phyloP scores from a whole-genome alignment of 352 stramenopile species.

The Pythium dissotocum region DNA sequence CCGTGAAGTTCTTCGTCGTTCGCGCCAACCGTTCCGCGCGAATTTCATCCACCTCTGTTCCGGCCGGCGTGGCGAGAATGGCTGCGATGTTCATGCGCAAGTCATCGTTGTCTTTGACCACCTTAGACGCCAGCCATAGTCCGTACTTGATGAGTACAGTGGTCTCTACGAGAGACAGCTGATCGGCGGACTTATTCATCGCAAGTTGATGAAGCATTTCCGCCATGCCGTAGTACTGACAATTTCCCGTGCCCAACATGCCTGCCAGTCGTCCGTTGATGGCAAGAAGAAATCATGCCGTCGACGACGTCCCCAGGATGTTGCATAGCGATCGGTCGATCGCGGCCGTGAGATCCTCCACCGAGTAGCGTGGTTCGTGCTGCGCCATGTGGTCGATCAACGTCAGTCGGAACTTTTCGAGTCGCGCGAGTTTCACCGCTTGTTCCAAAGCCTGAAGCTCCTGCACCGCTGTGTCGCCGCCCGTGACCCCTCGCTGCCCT shows the following conservation, averaged over 20 bases:
- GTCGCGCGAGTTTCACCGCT: background rate
- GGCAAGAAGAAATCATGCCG: background rate
- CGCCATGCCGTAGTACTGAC: slow-evolving; percentile 5
- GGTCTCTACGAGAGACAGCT: background rate
- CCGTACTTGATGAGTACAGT: background rate
- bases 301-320: background rate
- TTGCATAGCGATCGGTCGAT: background rate
- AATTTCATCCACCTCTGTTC: background rate
- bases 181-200: background rate
- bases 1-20: background rate
- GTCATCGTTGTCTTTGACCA: background rate
- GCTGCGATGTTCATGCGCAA: background rate
- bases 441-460: background rate
- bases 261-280: background rate
- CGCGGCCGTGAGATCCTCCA: no score
- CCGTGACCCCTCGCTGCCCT: no score
- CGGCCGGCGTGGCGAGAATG: background rate
- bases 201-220: background rate
- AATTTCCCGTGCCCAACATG: slow-evolving; percentile 10
- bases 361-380: background rate
- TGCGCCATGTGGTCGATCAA: background rate
- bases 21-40: background rate
- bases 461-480: no score
- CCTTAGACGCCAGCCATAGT: background rate
- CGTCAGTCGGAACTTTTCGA: background rate